A percentile compares a stretch with the other conserved stretches of the same genome.
Conservation (phyloP, 805 yeast species). For the Starmerella bacillaris region DNA sequence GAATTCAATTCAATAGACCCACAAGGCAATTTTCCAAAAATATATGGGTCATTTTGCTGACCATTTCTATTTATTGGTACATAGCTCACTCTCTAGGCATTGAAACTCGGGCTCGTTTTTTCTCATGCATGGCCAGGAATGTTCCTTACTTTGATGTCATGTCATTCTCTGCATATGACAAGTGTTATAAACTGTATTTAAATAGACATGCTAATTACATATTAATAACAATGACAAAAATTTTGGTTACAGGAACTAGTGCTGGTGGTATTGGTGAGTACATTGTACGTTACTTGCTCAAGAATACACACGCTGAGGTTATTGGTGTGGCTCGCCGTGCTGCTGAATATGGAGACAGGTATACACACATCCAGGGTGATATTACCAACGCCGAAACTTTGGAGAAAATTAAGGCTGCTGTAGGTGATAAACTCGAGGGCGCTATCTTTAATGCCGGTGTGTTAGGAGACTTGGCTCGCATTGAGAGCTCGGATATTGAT, state of each 20-base stretch:
- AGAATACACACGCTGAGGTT: constrained; percentile 27
- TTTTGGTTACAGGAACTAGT: constrained; percentile 19
- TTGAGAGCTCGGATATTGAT: constrained; percentile 28
- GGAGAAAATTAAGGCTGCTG: constrained; percentile 19
- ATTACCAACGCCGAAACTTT: constrained; percentile 27
- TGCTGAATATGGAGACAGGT: constrained; percentile 24
- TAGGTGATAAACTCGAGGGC: constrained; percentile 24
- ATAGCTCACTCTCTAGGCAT: too few species aligned
- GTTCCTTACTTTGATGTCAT: too few species aligned
- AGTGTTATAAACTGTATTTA: too few species aligned
- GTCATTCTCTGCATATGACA: too few species aligned
- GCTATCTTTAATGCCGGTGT: constrained; percentile 58
- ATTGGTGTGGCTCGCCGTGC: constrained; percentile 57
- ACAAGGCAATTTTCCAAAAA: too few species aligned
- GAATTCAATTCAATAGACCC: too few species aligned
- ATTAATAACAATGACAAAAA: constrained; percentile 7
- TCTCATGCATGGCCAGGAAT: too few species aligned
- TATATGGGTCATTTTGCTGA: too few species aligned
- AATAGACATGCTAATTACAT: too few species aligned
- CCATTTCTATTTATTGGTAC: too few species aligned
- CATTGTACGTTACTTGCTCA: constrained; percentile 37
- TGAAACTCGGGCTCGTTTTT: too few species aligned
- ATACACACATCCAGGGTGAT: constrained; percentile 34
- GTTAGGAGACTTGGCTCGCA: constrained; percentile 52
- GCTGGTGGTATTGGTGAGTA: constrained; percentile 60